Conservation (phyloP, 2,329 filamentous ascomycete genomes). For the Colletotrichum sojae region DNA sequence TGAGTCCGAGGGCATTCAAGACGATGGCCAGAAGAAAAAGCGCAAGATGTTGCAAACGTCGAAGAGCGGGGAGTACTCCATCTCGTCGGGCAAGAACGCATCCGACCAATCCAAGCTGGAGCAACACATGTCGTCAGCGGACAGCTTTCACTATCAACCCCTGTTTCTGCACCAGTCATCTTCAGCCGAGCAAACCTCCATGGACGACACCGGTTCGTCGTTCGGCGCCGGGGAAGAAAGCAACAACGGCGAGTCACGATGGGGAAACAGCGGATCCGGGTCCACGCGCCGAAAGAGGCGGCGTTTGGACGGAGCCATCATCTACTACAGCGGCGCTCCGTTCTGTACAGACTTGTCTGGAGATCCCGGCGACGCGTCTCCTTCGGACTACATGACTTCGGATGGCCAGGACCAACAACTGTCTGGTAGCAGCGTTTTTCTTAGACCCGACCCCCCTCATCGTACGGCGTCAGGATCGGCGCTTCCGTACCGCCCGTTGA, state of each 20-base stretch:
- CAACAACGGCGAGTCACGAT: slow-evolving; percentile 62
- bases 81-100: slow-evolving; percentile 52
- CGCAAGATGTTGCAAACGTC: slow-evolving; percentile 56
- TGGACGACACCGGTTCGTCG: slow-evolving; percentile 65
- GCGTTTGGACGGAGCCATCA: slow-evolving; percentile 79
- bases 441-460: slow-evolving; percentile 41
- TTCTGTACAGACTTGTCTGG: slow-evolving; percentile 87
- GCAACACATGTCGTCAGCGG: slow-evolving; percentile 55
- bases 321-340: slow-evolving; percentile 84
- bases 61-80: slow-evolving; percentile 46
- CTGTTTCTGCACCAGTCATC: slow-evolving; percentile 69
- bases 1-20: slow-evolving; percentile 62
- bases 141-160: slow-evolving; percentile 75
- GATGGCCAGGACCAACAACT: slow-evolving; percentile 55
- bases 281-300: slow-evolving; percentile 65
- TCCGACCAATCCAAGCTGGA: slow-evolving; percentile 54
- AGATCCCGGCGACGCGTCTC: slow-evolving; percentile 67
- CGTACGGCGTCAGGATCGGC: slow-evolving; percentile 67
- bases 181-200: slow-evolving; percentile 61
- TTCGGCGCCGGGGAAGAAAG: slow-evolving; percentile 63
- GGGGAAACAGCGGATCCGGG: slow-evolving; percentile 63
- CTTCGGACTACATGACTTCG: slow-evolving; percentile 64
- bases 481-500: slow-evolving; percentile 65
- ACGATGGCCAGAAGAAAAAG: slow-evolving; percentile 60
- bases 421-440: slow-evolving; percentile 42